phyloP scores from a whole-genome alignment of 2,329 filamentous ascomycete species.

The Lasiodiplodia citricola region DNA sequence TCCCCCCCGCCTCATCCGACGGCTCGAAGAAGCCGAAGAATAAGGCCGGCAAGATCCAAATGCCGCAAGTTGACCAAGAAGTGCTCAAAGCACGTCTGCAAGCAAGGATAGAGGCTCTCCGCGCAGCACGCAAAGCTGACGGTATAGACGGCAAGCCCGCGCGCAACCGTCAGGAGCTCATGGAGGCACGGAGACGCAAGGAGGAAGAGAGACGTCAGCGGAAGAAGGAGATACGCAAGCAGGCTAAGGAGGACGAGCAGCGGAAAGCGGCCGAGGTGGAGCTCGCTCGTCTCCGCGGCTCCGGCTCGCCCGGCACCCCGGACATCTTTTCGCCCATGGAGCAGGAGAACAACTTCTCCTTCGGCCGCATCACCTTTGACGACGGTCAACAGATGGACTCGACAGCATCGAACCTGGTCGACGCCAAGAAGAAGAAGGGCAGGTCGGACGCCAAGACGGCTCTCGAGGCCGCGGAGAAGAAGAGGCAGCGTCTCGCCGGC shows the following conservation, averaged over 20 bases:
- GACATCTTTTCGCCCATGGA: constrained; percentile 57
- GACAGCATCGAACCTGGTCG: constrained; percentile 66
- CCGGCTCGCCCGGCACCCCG: constrained; percentile 58
- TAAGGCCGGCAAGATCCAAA: constrained; percentile 38
- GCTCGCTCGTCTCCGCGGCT: constrained; percentile 62
- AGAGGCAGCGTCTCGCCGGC: constrained; percentile 76
- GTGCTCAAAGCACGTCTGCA: constrained; percentile 79
- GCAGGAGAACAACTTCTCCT: constrained; percentile 75
- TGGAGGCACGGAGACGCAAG: constrained; percentile 86
- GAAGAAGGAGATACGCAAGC: constrained; percentile 81
- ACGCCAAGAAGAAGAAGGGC: constrained; percentile 77
- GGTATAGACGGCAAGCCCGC: constrained; percentile 81
- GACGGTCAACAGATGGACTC: constrained; percentile 83
- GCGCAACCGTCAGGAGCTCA: constrained; percentile 85
- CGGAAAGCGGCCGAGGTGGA: constrained; percentile 61
- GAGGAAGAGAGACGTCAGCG: constrained; percentile 84
- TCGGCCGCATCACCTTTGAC: constrained; percentile 87
- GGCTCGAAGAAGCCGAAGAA: constrained; percentile 37
- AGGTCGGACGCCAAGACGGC: constrained; percentile 85
- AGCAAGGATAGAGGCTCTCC: constrained; percentile 82
- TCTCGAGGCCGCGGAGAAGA: constrained; percentile 83
- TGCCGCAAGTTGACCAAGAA: constrained; percentile 70
- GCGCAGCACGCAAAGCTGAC: constrained; percentile 85
- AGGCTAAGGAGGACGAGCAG: constrained; percentile 82
- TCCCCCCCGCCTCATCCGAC: constrained; percentile 38